Conservation (phyloP, 2,329 filamentous ascomycete species). For the Pestalotiopsis sp. region DNA sequence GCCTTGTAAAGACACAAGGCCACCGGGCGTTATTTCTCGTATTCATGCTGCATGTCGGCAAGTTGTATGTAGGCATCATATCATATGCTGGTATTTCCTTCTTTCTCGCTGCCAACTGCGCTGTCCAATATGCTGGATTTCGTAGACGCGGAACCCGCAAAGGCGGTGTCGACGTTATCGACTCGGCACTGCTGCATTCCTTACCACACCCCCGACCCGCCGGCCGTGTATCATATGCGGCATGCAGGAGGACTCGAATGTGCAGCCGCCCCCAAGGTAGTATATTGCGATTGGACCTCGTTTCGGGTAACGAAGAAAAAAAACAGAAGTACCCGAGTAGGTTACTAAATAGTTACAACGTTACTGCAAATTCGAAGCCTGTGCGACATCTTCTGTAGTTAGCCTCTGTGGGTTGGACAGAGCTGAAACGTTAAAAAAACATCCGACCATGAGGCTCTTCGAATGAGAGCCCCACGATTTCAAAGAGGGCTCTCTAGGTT, state of each 20-base stretch:
- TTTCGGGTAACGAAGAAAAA: not conserved
- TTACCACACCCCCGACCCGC: not conserved
- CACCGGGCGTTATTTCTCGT: not conserved
- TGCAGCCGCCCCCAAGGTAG: not conserved
- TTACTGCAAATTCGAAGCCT: not conserved
- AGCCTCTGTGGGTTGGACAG: not conserved
- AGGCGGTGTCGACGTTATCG: not conserved
- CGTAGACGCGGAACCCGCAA: not conserved
- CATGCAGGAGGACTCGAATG: too few species aligned
- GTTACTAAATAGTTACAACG: not conserved
- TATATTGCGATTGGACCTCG: not conserved
- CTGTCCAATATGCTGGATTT: not conserved
- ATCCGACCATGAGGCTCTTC: not conserved
- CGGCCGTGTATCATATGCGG: not conserved
- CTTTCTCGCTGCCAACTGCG: not conserved
- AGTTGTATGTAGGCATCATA: not conserved
- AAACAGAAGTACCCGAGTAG: not conserved
- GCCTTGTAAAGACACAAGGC: not conserved
- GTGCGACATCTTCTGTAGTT: not conserved
- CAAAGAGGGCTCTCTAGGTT: not conserved
- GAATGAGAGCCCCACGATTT: not conserved
- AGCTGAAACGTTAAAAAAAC: not conserved
- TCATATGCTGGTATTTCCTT: not conserved
- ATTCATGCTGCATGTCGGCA: not conserved
- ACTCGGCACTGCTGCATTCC: not conserved